These are phyloP conservation scores for Pseudotsuga menziesii DNA, from an alignment of 75 land plant species.

Conservation along the genomic window DNA sequence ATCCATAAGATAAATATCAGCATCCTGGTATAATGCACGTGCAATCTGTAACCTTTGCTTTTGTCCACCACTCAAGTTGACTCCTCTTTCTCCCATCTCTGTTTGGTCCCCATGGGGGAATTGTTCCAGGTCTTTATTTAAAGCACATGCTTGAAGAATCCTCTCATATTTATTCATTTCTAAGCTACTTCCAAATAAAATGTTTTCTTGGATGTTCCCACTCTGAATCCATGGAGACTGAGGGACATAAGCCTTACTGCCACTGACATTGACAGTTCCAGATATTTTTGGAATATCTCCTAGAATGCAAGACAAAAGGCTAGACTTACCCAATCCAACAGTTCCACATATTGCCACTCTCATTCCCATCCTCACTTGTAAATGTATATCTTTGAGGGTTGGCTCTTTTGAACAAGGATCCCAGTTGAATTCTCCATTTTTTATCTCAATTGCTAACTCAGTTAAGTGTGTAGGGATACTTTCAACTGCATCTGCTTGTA, in stretches of 20 bases:
- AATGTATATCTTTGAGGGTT: conserved; percentile 50
- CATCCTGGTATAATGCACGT: conserved; percentile 87
- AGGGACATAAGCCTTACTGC: conserved; percentile 79
- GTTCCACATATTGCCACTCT: conserved; percentile 79
- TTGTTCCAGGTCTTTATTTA: conserved; percentile 65
- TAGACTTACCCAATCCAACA: conserved; percentile 86
- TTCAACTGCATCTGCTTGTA: conserved; percentile 52
- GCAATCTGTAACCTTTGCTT: conserved; percentile 93
- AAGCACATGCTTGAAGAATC: conserved; percentile 66
- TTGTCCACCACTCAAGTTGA: conserved; percentile 96
- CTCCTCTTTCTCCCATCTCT: conserved; percentile 91
- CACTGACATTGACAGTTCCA: conserved; percentile 71
- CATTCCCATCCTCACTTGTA: conserved; percentile 57
- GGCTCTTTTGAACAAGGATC: conserved; percentile 28
- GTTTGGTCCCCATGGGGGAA: conserved; percentile 75
- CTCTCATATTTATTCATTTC: conserved; percentile 50
- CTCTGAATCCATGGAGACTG: conserved; percentile 90
- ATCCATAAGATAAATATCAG: conserved; percentile 87
- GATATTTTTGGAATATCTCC: conserved; percentile 76
- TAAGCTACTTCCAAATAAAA: conserved; percentile 67
- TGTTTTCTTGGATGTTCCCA: conserved; percentile 79
- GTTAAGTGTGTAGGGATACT: conserved; percentile 20
- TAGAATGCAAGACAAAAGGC: conserved; percentile 66
- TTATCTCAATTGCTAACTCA: conserved; percentile 54
- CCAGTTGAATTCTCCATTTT: conserved; percentile 70